Conservation (phyloP, 768 basidiomycete genomes). For the Termitomyces sp. region DNA sequence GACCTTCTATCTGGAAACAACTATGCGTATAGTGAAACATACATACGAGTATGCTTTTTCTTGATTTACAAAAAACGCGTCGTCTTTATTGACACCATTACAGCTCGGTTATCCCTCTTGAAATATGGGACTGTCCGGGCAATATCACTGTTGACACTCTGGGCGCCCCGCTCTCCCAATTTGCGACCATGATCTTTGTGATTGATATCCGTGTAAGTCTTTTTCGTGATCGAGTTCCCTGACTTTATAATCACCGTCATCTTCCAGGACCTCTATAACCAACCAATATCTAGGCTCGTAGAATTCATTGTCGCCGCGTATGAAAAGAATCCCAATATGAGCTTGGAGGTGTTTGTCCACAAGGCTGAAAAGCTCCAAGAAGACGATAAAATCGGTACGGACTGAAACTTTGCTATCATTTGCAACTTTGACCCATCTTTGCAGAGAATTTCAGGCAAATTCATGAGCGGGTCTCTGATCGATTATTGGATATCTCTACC, state of each 20-base stretch:
- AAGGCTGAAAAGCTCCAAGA: constrained; percentile 91
- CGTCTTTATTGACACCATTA: constrained; percentile 8
- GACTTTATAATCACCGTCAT: not conserved
- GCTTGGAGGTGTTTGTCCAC: constrained; percentile 91
- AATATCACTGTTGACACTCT: constrained; percentile 80
- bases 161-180: constrained; percentile 69
- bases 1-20: constrained; percentile 87
- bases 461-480: constrained; percentile 81
- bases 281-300: constrained; percentile 78
- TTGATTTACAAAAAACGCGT: not conserved
- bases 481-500: constrained; percentile 69
- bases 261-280: constrained; percentile 74
- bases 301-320: constrained; percentile 79
- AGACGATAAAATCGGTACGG: constrained; percentile 84
- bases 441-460: constrained; percentile 90
- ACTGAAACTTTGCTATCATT: not conserved
- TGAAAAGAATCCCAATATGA: constrained; percentile 69
- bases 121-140: constrained; percentile 95
- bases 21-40: constrained; percentile 71
- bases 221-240: not conserved
- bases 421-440: not conserved
- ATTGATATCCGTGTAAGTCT: constrained; percentile 88
- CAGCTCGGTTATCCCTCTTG: constrained; percentile 89
- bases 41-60: constrained; percentile 67
- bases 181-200: constrained; percentile 87